Evolutionary conservation across 441 rosid genomes (phyloP), one percentile per base, ranked within the genome.

Genomic region (Gossypium schwendimanii): DNA sequence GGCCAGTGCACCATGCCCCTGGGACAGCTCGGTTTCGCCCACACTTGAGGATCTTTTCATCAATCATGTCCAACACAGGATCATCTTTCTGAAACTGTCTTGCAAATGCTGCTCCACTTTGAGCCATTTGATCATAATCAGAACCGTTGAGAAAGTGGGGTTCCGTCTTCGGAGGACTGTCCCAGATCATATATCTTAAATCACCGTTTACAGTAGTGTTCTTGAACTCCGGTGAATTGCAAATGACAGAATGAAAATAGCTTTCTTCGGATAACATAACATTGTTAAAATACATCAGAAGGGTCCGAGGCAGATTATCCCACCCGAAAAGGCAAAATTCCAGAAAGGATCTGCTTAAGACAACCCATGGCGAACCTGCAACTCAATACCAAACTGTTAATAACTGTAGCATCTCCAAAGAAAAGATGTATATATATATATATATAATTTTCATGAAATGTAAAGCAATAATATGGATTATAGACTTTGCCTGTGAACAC

Each of bases 1-100:
- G 81, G 62, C 98, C 92, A 8, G 88, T 74, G 84, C 98, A 94
- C 97, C 97, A 94, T 5, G 90, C 94, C 6, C 96, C 96, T 0
- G 90, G 91, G 11, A 84, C 81, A 60, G 81, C 91, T 28, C 81
- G 72, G 55, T 81, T 73, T 8, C 60, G 78, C 5, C 91, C 88
- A 2, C 96, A 91, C 70, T 86, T 86, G 47, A 94, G 84, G 63
- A 92, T 89, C 77, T 85, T 83, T 78, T 79, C 78, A 23, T 94
- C 97, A 28, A 94, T 77, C 90, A 89, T 76, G 80, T 87, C 87
- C 6, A 94, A 79, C 3, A 88, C 89, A 24, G 87, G 91, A 45
- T 92, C 96, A 24, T 89, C 83, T 77, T 71, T 77, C 69, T 80
- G 66, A 79, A 94, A 92, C 80, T 86, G 96, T 72, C 94, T 79